Evolutionary conservation across 495 filamentous ascomycete genomes (phyloP), one percentile per base, ranked within the genome.

Genomic region (Pseudevernia furfuracea): DNA sequence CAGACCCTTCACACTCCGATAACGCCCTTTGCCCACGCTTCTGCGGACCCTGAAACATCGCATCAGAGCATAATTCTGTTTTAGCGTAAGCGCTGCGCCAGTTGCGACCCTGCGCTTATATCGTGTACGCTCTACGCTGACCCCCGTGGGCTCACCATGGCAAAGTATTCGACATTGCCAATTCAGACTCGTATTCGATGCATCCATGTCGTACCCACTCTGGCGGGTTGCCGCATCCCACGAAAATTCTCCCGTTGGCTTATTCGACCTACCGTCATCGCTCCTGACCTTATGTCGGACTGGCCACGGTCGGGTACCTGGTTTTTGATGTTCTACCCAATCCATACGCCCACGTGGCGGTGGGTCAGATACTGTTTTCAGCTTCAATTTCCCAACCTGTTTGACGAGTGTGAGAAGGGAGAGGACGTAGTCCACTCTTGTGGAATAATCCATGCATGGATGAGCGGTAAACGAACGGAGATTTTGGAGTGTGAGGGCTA

Each of bases 291-390:
- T 10, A 34, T 11, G 30, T 34, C 3, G 6, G 7, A 34, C 4
- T 12, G 28, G 52, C 52, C 52, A 7, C 17, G 11, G 19, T 55
- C 52, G 28, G 52, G 52, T 55, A 21, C 30, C 52, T 55, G 30
- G 30, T 19, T 2, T n/a, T 3, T 32, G 14, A 55, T 32, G 1
- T 9, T 55, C 12, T 36, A 34, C 30, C 52, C 52, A 55, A 55
- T 55, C 52, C 52, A 55, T 34, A 55, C 12, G 30, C 52, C 52
- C 52, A 55, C 52, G 52, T 55, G 52, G 52, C 52, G 52, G 15
- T 34, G 52, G 15, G 5, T 34, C 6, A 17, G 19, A 53, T 32
- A 0, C 49, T 53, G 28, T 2, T 25, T 49, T 49, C 23, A 55
- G 4, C 30, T 34, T 34, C 52, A 55, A 55, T 34, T 10, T 34